Conservation (phyloP, 164 flowering plant genomes). For the Chimonanthus salicifolius region DNA sequence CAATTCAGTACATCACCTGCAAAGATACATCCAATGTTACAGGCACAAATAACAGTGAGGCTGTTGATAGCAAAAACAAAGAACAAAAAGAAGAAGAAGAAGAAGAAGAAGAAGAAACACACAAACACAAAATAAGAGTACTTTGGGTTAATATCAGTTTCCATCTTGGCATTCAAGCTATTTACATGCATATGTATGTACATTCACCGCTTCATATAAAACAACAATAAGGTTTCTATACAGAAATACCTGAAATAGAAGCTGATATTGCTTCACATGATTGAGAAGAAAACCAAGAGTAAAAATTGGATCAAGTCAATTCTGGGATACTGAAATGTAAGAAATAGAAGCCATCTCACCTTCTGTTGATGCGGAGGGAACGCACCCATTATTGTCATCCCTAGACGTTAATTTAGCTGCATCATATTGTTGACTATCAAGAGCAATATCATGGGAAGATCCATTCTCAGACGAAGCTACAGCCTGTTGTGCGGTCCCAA, state of each 20-base stretch:
- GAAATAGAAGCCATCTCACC: slow-evolving; percentile 15
- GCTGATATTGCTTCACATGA: not conserved
- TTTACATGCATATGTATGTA: not conserved
- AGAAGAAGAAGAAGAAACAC: not conserved
- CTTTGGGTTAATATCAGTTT: not conserved
- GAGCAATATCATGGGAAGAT: slow-evolving; percentile 10
- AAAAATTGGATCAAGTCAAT: not conserved
- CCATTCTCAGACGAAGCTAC: slow-evolving; percentile 10
- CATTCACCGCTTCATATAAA: not conserved
- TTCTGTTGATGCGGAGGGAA: slow-evolving; percentile 1
- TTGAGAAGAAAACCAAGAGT: not conserved
- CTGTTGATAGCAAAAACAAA: not conserved
- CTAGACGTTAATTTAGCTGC: slow-evolving; percentile 11
- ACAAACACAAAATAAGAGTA: not conserved
- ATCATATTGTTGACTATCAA: slow-evolving; percentile 11
- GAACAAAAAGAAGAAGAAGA: not conserved
- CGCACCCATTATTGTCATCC: slow-evolving; percentile 3
- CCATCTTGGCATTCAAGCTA: not conserved
- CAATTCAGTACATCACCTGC: slow-evolving; percentile 23
- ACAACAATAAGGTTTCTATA: not conserved
- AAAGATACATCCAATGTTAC: slow-evolving; percentile 1
- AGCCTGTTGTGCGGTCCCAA: slow-evolving; percentile 3
- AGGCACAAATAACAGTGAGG: not conserved
- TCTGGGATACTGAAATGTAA: not conserved
- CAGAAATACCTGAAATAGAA: not conserved